Base-by-base conservation (phyloP, 2,329 filamentous ascomycete genomes). In the Fusarium verticillioides region DNA sequence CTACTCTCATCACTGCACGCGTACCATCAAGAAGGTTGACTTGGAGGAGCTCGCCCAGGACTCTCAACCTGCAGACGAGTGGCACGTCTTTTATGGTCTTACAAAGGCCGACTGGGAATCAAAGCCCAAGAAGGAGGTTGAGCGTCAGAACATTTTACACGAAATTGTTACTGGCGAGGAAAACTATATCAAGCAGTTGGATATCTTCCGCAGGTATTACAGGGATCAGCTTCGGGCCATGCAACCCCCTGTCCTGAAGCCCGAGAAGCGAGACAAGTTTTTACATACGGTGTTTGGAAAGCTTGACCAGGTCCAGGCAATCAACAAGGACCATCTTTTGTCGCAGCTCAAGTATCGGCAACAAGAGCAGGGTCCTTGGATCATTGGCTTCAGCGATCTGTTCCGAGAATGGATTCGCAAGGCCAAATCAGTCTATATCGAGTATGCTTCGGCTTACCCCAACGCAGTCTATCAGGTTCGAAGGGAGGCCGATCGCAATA, bases 401-500 rank as follows among this genome's bases (percentile, higher is more conserved):
- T 98, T 99, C 86, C 88, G 96, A 66, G 96, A 99, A 83, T 99
- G 96, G 96, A 97, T 98, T 70, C 90, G 96, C 72, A 98, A 98
- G 82, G 96, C 96, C 37, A 94, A 92, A 81, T 86, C 88, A 5
- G 92, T 94, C 16, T 99, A 98, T 80, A 91, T 98, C 69, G 95
- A 97, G 66, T 99, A 98, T 81, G 96, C 96, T 43, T 92, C 93
- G 2, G 91, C 91, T 1, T 98, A 96, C 76, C 96, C 96, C 1
- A 91, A 92, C 66, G 96, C 96, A 2, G 92, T 91, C 42, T 95
- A 94, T 79, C 86, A 95, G 60, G 90, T 99, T 23, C 92, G 95
- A 60, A 93, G 93, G 79, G 96, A 99, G 82, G 87, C 92, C 2
- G 92, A 95, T 52, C 90, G 92, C 62, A 99, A 99, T 76, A 86